Percentiles rank a stretch among this genome's conserved stretches.
phyloP scores from a whole-genome alignment of 768 basidiomycete species.

The Boletus insuetus region DNA sequence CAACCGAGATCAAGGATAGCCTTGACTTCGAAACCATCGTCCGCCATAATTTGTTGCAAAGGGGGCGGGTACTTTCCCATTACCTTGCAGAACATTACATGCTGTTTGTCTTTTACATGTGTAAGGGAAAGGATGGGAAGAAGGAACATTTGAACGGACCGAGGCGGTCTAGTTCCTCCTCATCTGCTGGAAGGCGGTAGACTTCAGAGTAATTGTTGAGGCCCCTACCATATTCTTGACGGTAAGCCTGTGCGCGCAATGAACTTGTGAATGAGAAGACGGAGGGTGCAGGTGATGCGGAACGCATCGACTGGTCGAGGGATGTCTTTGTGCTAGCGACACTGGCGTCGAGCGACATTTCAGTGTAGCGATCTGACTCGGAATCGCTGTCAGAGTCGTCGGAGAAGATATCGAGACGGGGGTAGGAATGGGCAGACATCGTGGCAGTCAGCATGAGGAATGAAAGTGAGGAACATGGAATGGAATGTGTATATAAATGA shows the following conservation, averaged over 20 bases:
- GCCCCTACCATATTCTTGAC: constrained; percentile 64
- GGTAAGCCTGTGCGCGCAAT: constrained; percentile 54
- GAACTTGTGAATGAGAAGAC: constrained; percentile 68
- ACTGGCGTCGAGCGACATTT: constrained; percentile 41
- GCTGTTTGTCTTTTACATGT: constrained; percentile 55
- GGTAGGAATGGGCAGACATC: constrained; percentile 13
- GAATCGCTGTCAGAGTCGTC: constrained; percentile 47
- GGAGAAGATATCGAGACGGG: constrained; percentile 14
- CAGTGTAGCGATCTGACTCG: constrained; percentile 43
- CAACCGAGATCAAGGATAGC: constrained; percentile 73
- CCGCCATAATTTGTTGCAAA: constrained; percentile 55
- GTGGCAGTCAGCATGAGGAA: constrained; percentile 8
- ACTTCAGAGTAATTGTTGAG: constrained; percentile 79
- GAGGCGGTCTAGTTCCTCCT: constrained; percentile 69
- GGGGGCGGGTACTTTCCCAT: constrained; percentile 68
- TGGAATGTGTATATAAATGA: constrained; percentile 22
- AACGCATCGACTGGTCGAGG: constrained; percentile 57
- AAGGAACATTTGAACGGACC: constrained; percentile 39
- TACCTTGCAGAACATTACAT: constrained; percentile 58
- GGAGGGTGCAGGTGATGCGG: constrained; percentile 64
- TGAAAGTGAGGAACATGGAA: neutral
- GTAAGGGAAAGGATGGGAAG: constrained; percentile 10
- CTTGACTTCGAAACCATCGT: constrained; percentile 59
- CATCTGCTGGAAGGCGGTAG: constrained; percentile 75
- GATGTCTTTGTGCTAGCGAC: constrained; percentile 54